Conservation (phyloP, 2,329 filamentous ascomycete genomes). For the Diaporthe destruens region DNA sequence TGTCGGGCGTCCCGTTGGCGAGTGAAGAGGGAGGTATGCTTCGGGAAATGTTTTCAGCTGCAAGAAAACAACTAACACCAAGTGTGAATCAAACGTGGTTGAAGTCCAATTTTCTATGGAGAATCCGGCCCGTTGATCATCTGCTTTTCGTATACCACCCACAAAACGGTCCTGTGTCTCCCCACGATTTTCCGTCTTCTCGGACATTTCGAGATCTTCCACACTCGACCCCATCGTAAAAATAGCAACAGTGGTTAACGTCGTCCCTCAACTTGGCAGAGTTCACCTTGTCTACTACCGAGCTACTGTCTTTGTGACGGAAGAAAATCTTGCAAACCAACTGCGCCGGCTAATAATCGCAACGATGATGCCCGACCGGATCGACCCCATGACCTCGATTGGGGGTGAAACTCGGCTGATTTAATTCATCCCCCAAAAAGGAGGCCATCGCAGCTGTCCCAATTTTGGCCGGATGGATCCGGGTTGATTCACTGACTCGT, state of each 20-base stretch:
- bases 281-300: neutral
- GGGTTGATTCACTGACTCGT: slow-evolving; percentile 2
- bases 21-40: neutral
- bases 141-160: too few relatives aligned
- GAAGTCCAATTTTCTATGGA: neutral
- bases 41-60: neutral
- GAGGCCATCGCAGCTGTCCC: slow-evolving; percentile 3
- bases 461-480: slow-evolving; percentile 1
- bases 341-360: neutral
- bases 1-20: neutral
- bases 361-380: neutral
- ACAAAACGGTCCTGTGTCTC: neutral
- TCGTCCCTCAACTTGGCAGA: neutral
- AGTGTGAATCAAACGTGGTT: neutral
- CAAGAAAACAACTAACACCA: neutral
- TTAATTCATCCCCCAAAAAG: neutral
- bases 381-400: too few relatives aligned
- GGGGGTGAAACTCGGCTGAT: neutral
- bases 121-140: too few relatives aligned
- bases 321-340: neutral
- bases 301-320: neutral
- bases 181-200: neutral
- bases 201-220: rapidly evolving
- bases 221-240: neutral
- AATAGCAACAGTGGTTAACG: neutral